These are phyloP conservation scores for Neophaeococcomyces aloes DNA, from an alignment of 2,329 filamentous ascomycete genomes.

Conservation along the genomic window DNA sequence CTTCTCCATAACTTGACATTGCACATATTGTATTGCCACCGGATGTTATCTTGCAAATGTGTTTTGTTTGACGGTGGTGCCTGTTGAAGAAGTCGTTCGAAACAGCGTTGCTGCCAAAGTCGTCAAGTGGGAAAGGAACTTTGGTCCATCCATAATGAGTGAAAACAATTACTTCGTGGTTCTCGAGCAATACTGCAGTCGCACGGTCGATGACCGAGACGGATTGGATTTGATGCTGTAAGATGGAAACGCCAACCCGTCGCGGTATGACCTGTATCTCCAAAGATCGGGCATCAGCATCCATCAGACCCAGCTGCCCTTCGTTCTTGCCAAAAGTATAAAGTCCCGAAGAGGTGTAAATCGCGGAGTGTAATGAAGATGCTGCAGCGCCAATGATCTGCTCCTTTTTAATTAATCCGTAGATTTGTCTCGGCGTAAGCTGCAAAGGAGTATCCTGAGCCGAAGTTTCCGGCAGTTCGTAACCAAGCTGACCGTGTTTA, in stretches of 20 bases:
- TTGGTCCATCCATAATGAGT: conserved; percentile 94
- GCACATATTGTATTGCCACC: conserved; percentile 89
- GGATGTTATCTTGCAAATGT: conserved; percentile 65
- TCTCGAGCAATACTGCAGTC: conserved; percentile 74
- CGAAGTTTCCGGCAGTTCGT: conserved; percentile 53
- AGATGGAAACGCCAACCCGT: conserved; percentile 77
- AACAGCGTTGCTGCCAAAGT: conserved; percentile 60
- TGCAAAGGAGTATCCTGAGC: conserved; percentile 75
- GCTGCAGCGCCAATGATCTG: conserved; percentile 70
- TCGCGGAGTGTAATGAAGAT: conserved; percentile 83
- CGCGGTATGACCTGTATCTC: conserved; percentile 73
- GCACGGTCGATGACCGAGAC: conserved; percentile 85
- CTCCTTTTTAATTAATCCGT: conserved; percentile 83
- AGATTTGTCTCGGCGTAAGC: conserved; percentile 72
- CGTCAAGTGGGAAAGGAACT: conserved; percentile 68
- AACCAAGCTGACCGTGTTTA: conserved; percentile 74
- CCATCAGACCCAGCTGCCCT: conserved; percentile 86
- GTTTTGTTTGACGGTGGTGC: conserved; percentile 54
- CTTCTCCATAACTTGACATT: conserved; percentile 69
- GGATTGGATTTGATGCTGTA: conserved; percentile 60
- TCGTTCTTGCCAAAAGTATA: conserved; percentile 95
- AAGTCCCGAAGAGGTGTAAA: conserved; percentile 67
- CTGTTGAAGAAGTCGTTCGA: conserved; percentile 52
- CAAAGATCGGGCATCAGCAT: conserved; percentile 84
- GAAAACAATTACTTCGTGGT: conserved; percentile 84